Evolutionary conservation across 805 yeast genomes (phyloP).

Genomic region (Wickerhamiella parazyma): DNA sequence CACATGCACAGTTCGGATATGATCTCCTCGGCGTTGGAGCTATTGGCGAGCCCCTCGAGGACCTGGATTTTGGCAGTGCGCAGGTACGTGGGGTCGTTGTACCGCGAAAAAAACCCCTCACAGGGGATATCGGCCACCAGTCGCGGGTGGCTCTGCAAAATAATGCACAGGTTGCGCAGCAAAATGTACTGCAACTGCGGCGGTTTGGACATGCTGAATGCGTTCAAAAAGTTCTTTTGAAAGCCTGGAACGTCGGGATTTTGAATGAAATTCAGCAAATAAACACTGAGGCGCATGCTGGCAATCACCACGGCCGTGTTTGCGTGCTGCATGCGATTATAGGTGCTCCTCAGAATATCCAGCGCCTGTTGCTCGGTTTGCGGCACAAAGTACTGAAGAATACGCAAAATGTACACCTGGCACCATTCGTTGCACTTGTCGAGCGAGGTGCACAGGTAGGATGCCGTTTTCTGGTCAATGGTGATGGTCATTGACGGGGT

Average conservation of each 20-base stretch:
- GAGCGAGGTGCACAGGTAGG: constrained; percentile 30
- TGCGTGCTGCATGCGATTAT: constrained; percentile 66
- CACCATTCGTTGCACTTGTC: constrained; percentile 49
- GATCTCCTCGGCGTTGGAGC: constrained; percentile 44
- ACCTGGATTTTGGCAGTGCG: constrained; percentile 85
- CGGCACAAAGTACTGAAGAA: constrained; percentile 60
- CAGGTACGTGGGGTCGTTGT: constrained; percentile 75
- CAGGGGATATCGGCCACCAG: constrained; percentile 37
- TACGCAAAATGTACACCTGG: constrained; percentile 50
- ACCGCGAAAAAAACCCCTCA: constrained; percentile 68
- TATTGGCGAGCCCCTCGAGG: constrained; percentile 63
- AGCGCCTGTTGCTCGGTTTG: constrained; percentile 52
- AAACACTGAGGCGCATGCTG: constrained; percentile 57
- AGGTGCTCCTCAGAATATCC: constrained; percentile 44
- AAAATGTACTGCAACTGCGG: constrained; percentile 75
- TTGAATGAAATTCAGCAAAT: constrained; percentile 56
- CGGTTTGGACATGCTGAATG: constrained; percentile 53
- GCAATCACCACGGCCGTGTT: constrained; percentile 73
- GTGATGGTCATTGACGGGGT: constrained; percentile 37
- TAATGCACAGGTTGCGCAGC: constrained; percentile 62
- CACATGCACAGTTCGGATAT: constrained; percentile 70
- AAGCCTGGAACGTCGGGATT: constrained; percentile 41
- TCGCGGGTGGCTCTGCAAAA: constrained; percentile 29
- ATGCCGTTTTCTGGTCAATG: constrained; percentile 38
- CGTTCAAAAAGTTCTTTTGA: constrained; percentile 43